A percentile compares a stretch with the other conserved stretches of the same genome.
Conservation (phyloP, 2,329 filamentous ascomycete species). For the Emmonsiellopsis sp. region DNA sequence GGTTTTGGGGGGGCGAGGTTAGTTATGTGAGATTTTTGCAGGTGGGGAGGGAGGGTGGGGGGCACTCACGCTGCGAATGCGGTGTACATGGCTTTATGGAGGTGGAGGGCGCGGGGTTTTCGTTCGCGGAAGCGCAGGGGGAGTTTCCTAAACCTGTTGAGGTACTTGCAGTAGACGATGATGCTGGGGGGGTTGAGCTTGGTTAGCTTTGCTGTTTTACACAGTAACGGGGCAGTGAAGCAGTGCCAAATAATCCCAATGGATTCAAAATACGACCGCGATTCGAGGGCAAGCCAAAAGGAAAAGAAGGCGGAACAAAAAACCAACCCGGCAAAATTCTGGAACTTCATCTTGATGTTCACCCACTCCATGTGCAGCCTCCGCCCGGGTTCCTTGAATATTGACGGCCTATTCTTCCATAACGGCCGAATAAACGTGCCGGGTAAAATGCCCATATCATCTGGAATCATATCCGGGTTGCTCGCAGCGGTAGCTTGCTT, state of each 20-base stretch:
- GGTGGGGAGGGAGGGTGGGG: background rate
- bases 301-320: background rate
- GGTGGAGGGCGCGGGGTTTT: constrained; percentile 26
- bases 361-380: constrained; percentile 33
- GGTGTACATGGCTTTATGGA: constrained; percentile 41
- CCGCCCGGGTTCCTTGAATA: constrained; percentile 29
- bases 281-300: too few species aligned
- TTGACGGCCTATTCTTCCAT: constrained; percentile 31
- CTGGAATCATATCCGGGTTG: constrained; percentile 25
- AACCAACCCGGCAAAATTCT: constrained; percentile 28
- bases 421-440: constrained; percentile 33
- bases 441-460: constrained; percentile 39
- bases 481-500: constrained; percentile 19
- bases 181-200: constrained; percentile 14
- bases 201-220: constrained; percentile 4
- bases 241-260: background rate
- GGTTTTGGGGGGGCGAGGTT: too few species aligned
- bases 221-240: constrained; percentile 7
- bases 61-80: constrained; percentile 36
- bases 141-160: constrained; percentile 17
- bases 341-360: constrained; percentile 25
- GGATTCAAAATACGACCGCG: too few species aligned
- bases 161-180: constrained; percentile 24
- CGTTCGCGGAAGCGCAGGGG: constrained; percentile 28
- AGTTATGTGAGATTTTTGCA: too few species aligned